Conservation (phyloP, 768 basidiomycete genomes). For the Mycena rosella region DNA sequence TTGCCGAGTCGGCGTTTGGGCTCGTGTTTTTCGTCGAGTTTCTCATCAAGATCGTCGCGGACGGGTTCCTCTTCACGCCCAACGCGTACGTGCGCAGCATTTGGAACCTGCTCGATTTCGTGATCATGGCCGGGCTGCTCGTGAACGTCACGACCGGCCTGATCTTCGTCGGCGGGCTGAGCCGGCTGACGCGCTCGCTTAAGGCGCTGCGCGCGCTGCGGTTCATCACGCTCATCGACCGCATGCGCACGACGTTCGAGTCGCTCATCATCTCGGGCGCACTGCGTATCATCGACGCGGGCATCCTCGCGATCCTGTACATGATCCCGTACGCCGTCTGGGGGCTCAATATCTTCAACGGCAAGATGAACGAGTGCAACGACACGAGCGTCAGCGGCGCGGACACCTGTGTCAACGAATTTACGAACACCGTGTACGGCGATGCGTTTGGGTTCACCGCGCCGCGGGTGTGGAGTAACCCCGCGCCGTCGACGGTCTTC, state of each 20-base stretch:
- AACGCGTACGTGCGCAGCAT: conserved; percentile 93
- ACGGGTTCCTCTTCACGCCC: conserved; percentile 91
- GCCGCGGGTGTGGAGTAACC: conserved; percentile 92
- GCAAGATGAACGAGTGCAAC: conserved; percentile 88
- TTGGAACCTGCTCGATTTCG: conserved; percentile 93
- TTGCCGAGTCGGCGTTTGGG: conserved; percentile 81
- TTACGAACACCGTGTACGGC: conserved; percentile 70
- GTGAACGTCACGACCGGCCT: conserved; percentile 81
- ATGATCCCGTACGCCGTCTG: conserved; percentile 95
- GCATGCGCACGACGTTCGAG: conserved; percentile 89
- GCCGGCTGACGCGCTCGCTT: conserved; percentile 85
- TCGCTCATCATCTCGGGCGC: conserved; percentile 90
- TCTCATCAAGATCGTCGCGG: conserved; percentile 90
- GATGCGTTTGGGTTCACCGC: conserved; percentile 75
- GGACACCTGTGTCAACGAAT: conserved; percentile 82
- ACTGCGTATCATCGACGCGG: conserved; percentile 88
- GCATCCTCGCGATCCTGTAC: conserved; percentile 88
- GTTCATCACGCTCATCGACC: conserved; percentile 89
- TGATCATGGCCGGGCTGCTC: conserved; percentile 83
- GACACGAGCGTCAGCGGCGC: conserved; percentile 69
- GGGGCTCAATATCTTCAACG: conserved; percentile 94
- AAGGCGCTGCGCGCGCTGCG: conserved; percentile 92
- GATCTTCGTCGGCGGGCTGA: conserved; percentile 81
- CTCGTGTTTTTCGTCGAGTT: conserved; percentile 84
- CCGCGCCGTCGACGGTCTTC: conserved; percentile 85